Evolutionary conservation across 1,139 yeast genomes (phyloP).

Genomic region (Candida buenavistaensis): DNA sequence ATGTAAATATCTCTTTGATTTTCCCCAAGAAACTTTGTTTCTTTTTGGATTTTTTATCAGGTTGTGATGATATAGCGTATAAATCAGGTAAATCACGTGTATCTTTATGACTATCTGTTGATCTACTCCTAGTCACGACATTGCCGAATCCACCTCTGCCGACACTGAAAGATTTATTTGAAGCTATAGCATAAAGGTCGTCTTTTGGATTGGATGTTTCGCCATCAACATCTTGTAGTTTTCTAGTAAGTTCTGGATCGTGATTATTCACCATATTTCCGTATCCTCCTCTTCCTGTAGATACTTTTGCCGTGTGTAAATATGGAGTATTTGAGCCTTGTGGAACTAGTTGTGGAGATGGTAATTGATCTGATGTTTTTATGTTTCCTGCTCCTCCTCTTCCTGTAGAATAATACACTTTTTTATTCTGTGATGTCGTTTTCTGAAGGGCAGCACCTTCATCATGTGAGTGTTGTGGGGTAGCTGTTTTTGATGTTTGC

Average conservation of each 20-base stretch:
- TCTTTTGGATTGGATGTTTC: constrained; percentile 18
- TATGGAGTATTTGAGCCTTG: constrained; percentile 69
- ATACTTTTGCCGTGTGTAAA: constrained; percentile 54
- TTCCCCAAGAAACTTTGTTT: constrained; percentile 34
- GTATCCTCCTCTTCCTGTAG: constrained; percentile 82
- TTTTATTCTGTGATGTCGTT: constrained; percentile 24
- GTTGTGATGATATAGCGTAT: constrained; percentile 28
- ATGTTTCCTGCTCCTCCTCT: constrained; percentile 84
- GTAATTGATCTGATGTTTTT: constrained; percentile 41
- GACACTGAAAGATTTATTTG: constrained; percentile 40
- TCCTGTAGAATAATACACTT: constrained; percentile 60
- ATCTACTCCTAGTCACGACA: constrained; percentile 25
- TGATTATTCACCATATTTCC: constrained; percentile 74
- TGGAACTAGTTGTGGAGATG: constrained; percentile 55
- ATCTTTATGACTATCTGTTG: constrained; percentile 9
- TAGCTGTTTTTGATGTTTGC: constrained; percentile 9
- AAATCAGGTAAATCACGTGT: constrained; percentile 17
- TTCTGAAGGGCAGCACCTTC: constrained; percentile 5
- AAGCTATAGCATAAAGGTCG: constrained; percentile 38
- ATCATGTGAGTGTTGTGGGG: constrained; percentile 7
- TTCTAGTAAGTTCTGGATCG: constrained; percentile 61
- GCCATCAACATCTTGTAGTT: constrained; percentile 67
- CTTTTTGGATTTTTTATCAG: constrained; percentile 17
- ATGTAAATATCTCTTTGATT: constrained; percentile 28
- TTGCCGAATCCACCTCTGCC: constrained; percentile 56